Conservation (phyloP, 805 yeast species). For the Candida chilensis region DNA sequence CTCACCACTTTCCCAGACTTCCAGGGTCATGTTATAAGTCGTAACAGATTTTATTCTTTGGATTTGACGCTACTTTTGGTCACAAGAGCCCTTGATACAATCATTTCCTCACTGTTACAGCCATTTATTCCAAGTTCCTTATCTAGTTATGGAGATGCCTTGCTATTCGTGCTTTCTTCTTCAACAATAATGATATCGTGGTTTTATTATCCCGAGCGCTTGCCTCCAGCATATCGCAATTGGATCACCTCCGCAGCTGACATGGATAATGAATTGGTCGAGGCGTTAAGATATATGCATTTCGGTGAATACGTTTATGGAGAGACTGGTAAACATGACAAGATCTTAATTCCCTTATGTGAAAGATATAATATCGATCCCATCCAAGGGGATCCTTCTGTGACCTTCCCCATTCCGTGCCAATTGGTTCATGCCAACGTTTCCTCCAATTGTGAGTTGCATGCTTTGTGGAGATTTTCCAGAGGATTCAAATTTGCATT, state of each 20-base stretch:
- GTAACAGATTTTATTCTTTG: slow-evolving; percentile 20
- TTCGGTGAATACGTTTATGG: slow-evolving; percentile 24
- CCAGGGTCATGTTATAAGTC: slow-evolving; percentile 17
- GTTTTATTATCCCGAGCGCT: slow-evolving; percentile 25
- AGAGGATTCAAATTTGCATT: slow-evolving; percentile 31
- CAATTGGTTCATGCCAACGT: slow-evolving; percentile 27
- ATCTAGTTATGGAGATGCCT: slow-evolving; percentile 14
- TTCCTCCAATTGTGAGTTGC: slow-evolving; percentile 30
- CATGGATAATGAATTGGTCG: slow-evolving; percentile 30
- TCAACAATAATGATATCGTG: slow-evolving; percentile 25
- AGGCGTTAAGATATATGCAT: slow-evolving; percentile 19
- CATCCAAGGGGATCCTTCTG: slow-evolving; percentile 14
- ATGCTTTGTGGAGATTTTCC: slow-evolving; percentile 33
- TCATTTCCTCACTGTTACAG: slow-evolving; percentile 11
- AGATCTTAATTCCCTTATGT: slow-evolving; percentile 20
- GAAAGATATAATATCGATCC: slow-evolving; percentile 21
- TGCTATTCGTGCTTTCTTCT: slow-evolving; percentile 17
- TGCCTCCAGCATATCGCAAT: slow-evolving; percentile 32
- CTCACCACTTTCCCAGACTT: slow-evolving; percentile 17
- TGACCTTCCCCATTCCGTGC: slow-evolving; percentile 25
- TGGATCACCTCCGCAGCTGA: slow-evolving; percentile 43
- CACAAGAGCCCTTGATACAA: slow-evolving; percentile 25
- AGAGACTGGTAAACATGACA: slow-evolving; percentile 12
- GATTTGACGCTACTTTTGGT: slow-evolving; percentile 25
- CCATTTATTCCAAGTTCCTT: slow-evolving; percentile 3